Evolutionary conservation across 371 early-diverging fungal genomes (phyloP).

Genomic region (Rhizopus arrhizus): DNA sequence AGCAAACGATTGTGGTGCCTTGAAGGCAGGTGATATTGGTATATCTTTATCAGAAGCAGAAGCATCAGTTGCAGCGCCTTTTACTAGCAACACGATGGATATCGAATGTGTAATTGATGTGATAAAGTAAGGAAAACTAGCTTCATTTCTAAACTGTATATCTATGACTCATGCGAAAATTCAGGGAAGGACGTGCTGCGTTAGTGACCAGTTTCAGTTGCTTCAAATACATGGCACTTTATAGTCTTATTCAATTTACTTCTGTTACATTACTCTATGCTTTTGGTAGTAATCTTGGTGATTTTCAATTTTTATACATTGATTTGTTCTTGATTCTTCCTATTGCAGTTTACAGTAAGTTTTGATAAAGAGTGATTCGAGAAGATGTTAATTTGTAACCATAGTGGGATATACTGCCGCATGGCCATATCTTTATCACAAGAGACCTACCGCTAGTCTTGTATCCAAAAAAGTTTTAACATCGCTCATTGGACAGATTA

Average conservation of each 20-base stretch:
- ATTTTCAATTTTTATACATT: slow-evolving; percentile 92
- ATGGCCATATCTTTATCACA: slow-evolving; percentile 67
- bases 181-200: slow-evolving; percentile 95
- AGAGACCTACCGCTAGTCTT: slow-evolving; percentile 92
- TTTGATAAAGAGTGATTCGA: neutral
- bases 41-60: slow-evolving; percentile 97
- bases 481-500: slow-evolving; percentile 87
- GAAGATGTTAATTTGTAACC: slow-evolving; percentile 2
- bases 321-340: slow-evolving; percentile 90
- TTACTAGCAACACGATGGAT: slow-evolving; percentile 87
- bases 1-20: slow-evolving; percentile 99
- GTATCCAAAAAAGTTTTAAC: slow-evolving; percentile 88
- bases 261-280: slow-evolving; percentile 87
- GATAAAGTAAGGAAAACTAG: slow-evolving; percentile 61
- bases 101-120: slow-evolving; percentile 92
- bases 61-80: slow-evolving; percentile 97
- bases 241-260: slow-evolving; percentile 91
- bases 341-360: slow-evolving; percentile 81
- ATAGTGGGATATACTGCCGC: slow-evolving; percentile 86
- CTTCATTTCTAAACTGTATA: too few relatives aligned
- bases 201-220: slow-evolving; percentile 96
- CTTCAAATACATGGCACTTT: slow-evolving; percentile 97
- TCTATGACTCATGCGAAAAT: neutral
- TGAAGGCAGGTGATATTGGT: slow-evolving; percentile 98
- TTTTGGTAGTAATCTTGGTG: slow-evolving; percentile 85